Percentiles rank a stretch among this genome's conserved stretches.
phyloP scores from a whole-genome alignment of 306 rosid genomes.

The Begonia peltatifolia region DNA sequence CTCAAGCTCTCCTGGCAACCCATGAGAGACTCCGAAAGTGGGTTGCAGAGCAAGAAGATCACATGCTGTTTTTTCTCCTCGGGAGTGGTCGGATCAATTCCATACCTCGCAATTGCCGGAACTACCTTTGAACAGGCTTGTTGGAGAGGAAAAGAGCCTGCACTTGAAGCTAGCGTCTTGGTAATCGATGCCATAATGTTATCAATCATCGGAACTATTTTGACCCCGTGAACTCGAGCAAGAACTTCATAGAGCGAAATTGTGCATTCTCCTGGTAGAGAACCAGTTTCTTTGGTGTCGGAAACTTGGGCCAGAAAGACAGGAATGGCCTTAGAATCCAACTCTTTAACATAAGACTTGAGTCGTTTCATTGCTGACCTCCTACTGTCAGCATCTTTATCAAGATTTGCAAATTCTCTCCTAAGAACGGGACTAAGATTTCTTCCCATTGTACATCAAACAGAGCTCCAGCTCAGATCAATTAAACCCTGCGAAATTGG shows the following conservation, averaged over 20 bases:
- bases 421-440: constrained; percentile 37
- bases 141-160: constrained; percentile 72
- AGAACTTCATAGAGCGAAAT: constrained; percentile 78
- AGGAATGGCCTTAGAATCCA: constrained; percentile 66
- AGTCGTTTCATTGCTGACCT: constrained; percentile 73
- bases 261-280: constrained; percentile 60
- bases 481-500: background rate
- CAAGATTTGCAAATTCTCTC: constrained; percentile 59
- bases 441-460: constrained; percentile 38
- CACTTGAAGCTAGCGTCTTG: constrained; percentile 76
- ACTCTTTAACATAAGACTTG: constrained; percentile 59
- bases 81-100: constrained; percentile 73
- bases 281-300: constrained; percentile 61
- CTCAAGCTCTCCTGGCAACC: constrained; percentile 69
- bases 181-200: constrained; percentile 59
- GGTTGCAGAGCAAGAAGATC: constrained; percentile 60
- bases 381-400: constrained; percentile 69
- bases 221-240: constrained; percentile 73
- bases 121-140: constrained; percentile 89
- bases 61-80: constrained; percentile 52
- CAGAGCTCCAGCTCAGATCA: constrained; percentile 1
- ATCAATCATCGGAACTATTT: constrained; percentile 61
- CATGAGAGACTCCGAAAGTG: constrained; percentile 57
- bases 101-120: constrained; percentile 76
- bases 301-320: constrained; percentile 83